Evolutionary conservation across 257 asterid species (phyloP), one percentile per base, ranked within the genome.

Genomic region (Solanum infundibuliforme): DNA sequence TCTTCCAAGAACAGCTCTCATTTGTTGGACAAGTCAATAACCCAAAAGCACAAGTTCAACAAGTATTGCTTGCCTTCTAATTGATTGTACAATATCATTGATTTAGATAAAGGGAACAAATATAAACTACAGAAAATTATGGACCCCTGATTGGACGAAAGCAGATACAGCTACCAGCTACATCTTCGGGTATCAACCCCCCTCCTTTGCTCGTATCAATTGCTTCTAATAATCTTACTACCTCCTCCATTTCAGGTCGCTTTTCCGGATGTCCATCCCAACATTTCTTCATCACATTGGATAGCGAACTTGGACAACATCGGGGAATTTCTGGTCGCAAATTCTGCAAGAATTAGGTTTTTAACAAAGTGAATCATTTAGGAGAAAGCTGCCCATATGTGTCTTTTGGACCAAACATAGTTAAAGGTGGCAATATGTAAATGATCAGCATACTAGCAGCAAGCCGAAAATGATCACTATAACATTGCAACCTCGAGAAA

Each of bases 231-330:
- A 93, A 34, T 88, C 88, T 91, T 87, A 94, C 98, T 2, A 96
- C 99, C 87, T 94, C 98, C 29, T 96, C 98, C 99, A 96, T 96
- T 8, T 94, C 95, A 0, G 98, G 99, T 66, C 98, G 89, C 77
- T 94, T 95, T 18, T 94, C 94, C 0, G 96, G 93, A 69, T 94
- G 94, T 6, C 92, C 94, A 14, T 95, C 98, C 99, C 99, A 95
- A 43, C 98, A 96, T 85, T 89, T 94, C 60, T 91, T 95, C 99
- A 96, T 96, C 72, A 94, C 90, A 84, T 74, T 88, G 16, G 93
- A 89, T 11, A 93, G 87, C 13, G 96, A 89, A 90, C 92, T 93
- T 16, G 98, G 98, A 65, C 99, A 95, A 73, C 98, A 96, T 34
- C 98, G 91, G 1, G 99, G 98, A 16, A 96, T 93, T 38, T 95